Percentiles rank a stretch among this genome's conserved stretches.
These are phyloP conservation scores for Gossypium anomalum DNA, from an alignment of 345 rosid species.

Conservation along the genomic window DNA sequence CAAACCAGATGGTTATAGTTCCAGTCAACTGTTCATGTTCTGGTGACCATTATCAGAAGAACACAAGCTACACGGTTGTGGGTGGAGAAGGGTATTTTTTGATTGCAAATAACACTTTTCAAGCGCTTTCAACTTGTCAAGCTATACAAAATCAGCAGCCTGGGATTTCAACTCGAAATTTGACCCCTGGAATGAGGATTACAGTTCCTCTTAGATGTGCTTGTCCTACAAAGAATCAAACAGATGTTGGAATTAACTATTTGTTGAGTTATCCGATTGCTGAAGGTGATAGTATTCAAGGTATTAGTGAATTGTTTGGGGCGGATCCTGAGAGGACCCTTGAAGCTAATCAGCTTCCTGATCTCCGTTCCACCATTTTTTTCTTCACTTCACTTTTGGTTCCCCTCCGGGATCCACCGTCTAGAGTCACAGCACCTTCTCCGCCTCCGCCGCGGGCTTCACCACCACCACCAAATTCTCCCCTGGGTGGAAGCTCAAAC, in stretches of 20 bases:
- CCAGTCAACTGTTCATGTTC: conserved; percentile 76
- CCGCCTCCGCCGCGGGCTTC: conserved; percentile 31
- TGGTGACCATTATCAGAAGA: conserved; percentile 42
- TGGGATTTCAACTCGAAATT: conserved; percentile 12
- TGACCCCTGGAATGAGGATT: conserved; percentile 34
- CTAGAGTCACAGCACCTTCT: conserved; percentile 31
- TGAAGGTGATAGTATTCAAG: conserved; percentile 24
- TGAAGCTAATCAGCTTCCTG: conserved; percentile 38
- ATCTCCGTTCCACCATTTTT: conserved; percentile 9
- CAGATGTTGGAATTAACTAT: conserved; percentile 28
- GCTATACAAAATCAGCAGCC: conserved; percentile 45
- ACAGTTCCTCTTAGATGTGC: conserved; percentile 61
- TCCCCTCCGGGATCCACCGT: conserved; percentile 46
- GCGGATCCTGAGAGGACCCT: conserved; percentile 27
- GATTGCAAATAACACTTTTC: conserved; percentile 55
- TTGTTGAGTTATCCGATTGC: conserved; percentile 40
- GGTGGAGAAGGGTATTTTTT: conserved; percentile 11
- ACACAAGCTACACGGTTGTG: conserved; percentile 45
- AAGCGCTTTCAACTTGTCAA: conserved; percentile 81
- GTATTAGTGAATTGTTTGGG: conserved; percentile 39
- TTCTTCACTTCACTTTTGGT: conserved; percentile 52
- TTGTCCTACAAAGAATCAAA: conserved; percentile 66
- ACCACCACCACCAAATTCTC: conserved; percentile 26
- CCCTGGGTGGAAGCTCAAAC: conserved; percentile 26
- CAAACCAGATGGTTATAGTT: conserved; percentile 46